phyloP scores from a whole-genome alignment of 2,329 filamentous ascomycete species.

The Setomelanomma holmii region DNA sequence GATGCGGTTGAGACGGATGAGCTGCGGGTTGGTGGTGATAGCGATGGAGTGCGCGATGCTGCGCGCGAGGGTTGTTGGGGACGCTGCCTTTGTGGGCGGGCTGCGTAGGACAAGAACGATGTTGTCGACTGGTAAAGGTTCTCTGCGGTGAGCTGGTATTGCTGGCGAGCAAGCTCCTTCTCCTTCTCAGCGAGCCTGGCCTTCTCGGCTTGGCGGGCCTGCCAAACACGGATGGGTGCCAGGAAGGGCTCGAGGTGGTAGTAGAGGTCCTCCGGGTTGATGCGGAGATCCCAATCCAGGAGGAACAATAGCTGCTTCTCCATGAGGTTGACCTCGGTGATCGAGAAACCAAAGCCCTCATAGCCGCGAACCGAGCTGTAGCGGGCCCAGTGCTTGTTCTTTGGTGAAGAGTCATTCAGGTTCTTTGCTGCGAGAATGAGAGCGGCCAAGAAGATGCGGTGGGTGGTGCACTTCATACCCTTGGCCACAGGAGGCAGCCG shows the following conservation, averaged over 20 bases:
- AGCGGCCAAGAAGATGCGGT: slow-evolving; percentile 93
- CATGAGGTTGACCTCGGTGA: slow-evolving; percentile 98
- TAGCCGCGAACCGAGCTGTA: slow-evolving; percentile 81
- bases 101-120: slow-evolving; percentile 44
- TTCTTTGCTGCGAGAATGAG: slow-evolving; percentile 93
- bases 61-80: slow-evolving; percentile 43
- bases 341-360: slow-evolving; percentile 85
- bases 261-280: slow-evolving; percentile 85
- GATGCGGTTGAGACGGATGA: slow-evolving; percentile 44
- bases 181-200: slow-evolving; percentile 55
- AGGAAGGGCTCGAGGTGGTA: slow-evolving; percentile 87
- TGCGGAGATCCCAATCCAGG: slow-evolving; percentile 90
- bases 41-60: slow-evolving; percentile 57
- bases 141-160: slow-evolving; percentile 50
- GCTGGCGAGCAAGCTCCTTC: slow-evolving; percentile 49
- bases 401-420: slow-evolving; percentile 96
- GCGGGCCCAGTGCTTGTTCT: slow-evolving; percentile 99
- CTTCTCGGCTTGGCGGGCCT: slow-evolving; percentile 63
- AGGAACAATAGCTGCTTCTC: slow-evolving; percentile 97
- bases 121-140: slow-evolving; percentile 47
- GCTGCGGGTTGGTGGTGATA: slow-evolving; percentile 56
- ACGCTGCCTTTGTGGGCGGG: slow-evolving; percentile 28
- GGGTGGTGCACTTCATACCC: slow-evolving; percentile 93
- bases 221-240: slow-evolving; percentile 74
- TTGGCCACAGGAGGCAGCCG: slow-evolving; percentile 93